Percentiles rank a stretch among this genome's conserved stretches.
phyloP scores from a whole-genome alignment of 495 filamentous ascomycete genomes.

The Penicillium lividum region DNA sequence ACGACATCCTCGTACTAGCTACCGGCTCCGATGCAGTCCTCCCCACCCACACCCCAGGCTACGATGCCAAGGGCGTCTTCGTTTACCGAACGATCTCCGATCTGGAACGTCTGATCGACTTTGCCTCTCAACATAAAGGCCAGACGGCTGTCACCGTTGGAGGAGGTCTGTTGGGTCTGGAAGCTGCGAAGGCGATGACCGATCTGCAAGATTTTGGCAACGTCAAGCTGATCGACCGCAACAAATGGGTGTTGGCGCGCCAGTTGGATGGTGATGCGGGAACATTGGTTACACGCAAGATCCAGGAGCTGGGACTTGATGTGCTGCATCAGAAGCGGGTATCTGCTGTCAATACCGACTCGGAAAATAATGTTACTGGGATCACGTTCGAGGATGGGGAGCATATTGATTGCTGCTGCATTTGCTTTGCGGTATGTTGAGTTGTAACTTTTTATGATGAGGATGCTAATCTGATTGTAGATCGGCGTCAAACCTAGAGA shows the following conservation, averaged over 20 bases:
- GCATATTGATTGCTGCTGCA: constrained; percentile 74
- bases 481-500: constrained; percentile 88
- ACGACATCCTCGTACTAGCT: constrained; percentile 87
- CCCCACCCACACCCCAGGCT: constrained; percentile 75
- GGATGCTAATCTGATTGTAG: constrained; percentile 15
- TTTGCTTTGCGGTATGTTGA: constrained; percentile 78
- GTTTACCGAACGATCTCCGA: constrained; percentile 94
- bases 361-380: constrained; percentile 67
- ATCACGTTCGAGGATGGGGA: constrained; percentile 86
- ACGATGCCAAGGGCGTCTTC: constrained; percentile 86
- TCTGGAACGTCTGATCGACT: constrained; percentile 77
- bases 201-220: constrained; percentile 76
- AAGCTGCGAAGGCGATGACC: constrained; percentile 95
- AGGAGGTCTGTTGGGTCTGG: constrained; percentile 86
- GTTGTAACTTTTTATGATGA: neutral
- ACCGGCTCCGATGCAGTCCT: constrained; percentile 91
- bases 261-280: constrained; percentile 89
- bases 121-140: constrained; percentile 64
- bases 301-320: constrained; percentile 77
- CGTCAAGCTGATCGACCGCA: constrained; percentile 86
- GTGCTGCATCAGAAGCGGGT: constrained; percentile 81
- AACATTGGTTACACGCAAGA: constrained; percentile 79
- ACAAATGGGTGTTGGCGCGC: constrained; percentile 83
- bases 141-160: constrained; percentile 79
- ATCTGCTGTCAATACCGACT: constrained; percentile 67